These are phyloP conservation scores for Linnemannia exigua DNA, from an alignment of 192 early-diverging fungal genomes.

Conservation along the genomic window DNA sequence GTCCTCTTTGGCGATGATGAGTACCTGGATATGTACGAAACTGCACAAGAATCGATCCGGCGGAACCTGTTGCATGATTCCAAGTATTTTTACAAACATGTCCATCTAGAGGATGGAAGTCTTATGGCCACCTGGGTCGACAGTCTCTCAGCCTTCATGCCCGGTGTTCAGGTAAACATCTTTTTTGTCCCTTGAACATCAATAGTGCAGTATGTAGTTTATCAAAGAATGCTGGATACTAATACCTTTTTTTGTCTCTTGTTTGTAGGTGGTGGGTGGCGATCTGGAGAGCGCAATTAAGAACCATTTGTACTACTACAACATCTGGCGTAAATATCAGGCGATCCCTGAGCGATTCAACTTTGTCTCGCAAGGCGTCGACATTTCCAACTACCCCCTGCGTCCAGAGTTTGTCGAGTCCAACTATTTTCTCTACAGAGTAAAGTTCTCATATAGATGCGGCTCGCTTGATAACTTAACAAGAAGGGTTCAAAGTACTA, in stretches of 20 bases:
- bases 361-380: conserved; percentile 71
- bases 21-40: conserved; percentile 83
- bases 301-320: conserved; percentile 85
- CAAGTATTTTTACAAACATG: conserved; percentile 89
- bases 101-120: conserved; percentile 81
- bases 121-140: conserved; percentile 86
- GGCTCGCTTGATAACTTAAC: too few relatives aligned
- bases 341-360: conserved; percentile 93
- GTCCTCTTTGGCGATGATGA: conserved; percentile 88
- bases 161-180: conserved; percentile 84
- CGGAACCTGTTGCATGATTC: conserved; percentile 73
- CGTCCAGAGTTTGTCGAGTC: conserved; percentile 96
- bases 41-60: conserved; percentile 78
- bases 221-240: background rate
- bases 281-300: conserved; percentile 89
- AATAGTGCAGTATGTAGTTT: too few relatives aligned
- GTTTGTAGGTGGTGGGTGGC: conserved; percentile 79
- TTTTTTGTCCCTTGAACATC: background rate
- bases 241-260: background rate
- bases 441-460: conserved; percentile 10
- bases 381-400: conserved; percentile 84
- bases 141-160: conserved; percentile 91
- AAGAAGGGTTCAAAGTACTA: conserved; percentile 28
- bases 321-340: conserved; percentile 89
- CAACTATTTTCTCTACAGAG: conserved; percentile 90